phyloP scores from a whole-genome alignment of 495 filamentous ascomycete species.

The Neurospora hispaniola region DNA sequence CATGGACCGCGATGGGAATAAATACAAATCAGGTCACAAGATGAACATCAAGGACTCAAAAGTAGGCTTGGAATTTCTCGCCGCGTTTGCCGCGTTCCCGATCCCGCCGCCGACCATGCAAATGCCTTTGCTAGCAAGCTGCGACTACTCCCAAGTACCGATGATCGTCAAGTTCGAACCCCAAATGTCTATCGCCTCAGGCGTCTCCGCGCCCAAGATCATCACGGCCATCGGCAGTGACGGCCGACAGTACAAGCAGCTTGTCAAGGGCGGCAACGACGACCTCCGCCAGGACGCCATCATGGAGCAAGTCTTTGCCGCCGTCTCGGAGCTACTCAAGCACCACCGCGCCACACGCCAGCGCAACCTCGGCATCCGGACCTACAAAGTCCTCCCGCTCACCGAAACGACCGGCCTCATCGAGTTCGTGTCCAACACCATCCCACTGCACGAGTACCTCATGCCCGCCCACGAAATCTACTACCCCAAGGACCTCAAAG shows the following conservation, averaged over 20 bases:
- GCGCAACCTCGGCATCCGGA: slow-evolving; percentile 77
- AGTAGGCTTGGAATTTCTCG: slow-evolving; percentile 47
- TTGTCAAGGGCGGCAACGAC: slow-evolving; percentile 90
- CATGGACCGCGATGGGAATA: slow-evolving; percentile 44
- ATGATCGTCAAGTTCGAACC: slow-evolving; percentile 55
- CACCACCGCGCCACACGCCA: slow-evolving; percentile 77
- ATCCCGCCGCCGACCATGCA: slow-evolving; percentile 88
- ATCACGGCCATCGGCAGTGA: slow-evolving; percentile 67
- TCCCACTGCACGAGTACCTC: slow-evolving; percentile 80
- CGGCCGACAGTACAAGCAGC: slow-evolving; percentile 70
- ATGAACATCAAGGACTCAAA: slow-evolving; percentile 48
- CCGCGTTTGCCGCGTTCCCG: slow-evolving; percentile 41
- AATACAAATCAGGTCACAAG: slow-evolving; percentile 55
- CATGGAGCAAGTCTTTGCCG: slow-evolving; percentile 98
- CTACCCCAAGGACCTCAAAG: slow-evolving; percentile 74
- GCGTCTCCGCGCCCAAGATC: slow-evolving; percentile 86
- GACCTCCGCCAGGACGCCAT: slow-evolving; percentile 98
- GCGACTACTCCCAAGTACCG: slow-evolving; percentile 66
- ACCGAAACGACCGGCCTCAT: slow-evolving; percentile 81
- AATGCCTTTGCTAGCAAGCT: slow-evolving; percentile 59
- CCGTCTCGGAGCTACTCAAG: slow-evolving; percentile 82
- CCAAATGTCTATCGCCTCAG: slow-evolving; percentile 73
- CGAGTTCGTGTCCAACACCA: slow-evolving; percentile 89
- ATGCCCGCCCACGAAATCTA: slow-evolving; percentile 84
- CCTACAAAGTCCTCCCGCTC: slow-evolving; percentile 91